Evolutionary conservation across 208 protist species (phyloP).

Genomic region (Borovskyia barvae): DNA sequence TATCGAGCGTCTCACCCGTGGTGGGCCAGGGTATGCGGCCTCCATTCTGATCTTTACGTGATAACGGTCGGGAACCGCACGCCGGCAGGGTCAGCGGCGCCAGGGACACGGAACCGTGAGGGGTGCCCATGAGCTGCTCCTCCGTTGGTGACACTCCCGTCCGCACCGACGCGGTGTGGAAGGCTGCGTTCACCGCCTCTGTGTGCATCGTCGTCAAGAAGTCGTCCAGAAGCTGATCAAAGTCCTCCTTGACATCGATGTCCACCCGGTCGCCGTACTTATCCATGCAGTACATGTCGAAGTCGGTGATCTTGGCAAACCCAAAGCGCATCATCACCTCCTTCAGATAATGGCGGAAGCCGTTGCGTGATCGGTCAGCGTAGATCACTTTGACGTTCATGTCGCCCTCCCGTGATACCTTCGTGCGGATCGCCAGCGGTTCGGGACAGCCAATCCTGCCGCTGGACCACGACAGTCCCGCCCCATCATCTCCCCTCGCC

Average conservation of each 20-base stretch:
- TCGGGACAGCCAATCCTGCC: background rate
- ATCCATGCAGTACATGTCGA: conserved; percentile 84
- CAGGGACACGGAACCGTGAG: background rate
- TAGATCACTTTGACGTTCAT: conserved; percentile 71
- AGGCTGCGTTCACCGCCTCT: background rate
- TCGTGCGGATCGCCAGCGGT: conserved; percentile 39
- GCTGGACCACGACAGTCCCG: background rate
- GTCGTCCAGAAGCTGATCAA: conserved; percentile 39
- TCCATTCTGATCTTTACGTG: too few species aligned
- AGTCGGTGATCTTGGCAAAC: conserved; percentile 55
- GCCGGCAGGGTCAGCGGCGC: background rate
- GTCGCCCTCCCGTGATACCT: conserved; percentile 77
- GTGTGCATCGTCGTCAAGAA: conserved; percentile 25
- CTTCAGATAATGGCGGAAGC: conserved; percentile 39
- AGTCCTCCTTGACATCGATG: conserved; percentile 74
- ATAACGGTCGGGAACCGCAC: too few species aligned
- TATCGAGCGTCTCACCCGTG: background rate
- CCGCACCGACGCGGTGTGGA: background rate
- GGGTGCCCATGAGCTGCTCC: background rate
- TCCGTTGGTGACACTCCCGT: background rate
- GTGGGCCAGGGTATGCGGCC: too few species aligned
- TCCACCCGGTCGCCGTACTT: conserved; percentile 64
- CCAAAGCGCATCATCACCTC: conserved; percentile 71
- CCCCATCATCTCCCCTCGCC: too few species aligned
- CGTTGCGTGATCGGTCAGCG: conserved; percentile 31